phyloP scores from a whole-genome alignment of 2,329 filamentous ascomycete genomes.

The Aotearoamyces nothofagi region DNA sequence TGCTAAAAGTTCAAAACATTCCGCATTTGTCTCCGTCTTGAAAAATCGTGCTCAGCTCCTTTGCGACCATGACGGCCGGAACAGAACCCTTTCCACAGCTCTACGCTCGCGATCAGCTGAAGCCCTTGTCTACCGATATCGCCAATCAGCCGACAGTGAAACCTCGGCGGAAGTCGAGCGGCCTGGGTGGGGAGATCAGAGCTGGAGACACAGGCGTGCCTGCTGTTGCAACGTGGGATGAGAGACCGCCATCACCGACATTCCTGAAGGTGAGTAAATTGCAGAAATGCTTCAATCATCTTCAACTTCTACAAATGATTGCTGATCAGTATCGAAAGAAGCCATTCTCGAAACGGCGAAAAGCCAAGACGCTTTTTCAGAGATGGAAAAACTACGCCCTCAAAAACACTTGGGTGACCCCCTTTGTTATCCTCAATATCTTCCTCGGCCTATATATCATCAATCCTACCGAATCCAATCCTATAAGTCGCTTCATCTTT shows the following conservation, averaged over 20 bases:
- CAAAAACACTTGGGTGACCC: conserved; percentile 48
- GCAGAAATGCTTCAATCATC: neutral
- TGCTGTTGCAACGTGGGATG: conserved; percentile 29
- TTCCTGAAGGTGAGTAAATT: conserved; percentile 12
- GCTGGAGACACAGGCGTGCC: conserved; percentile 33
- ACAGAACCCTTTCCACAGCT: conserved; percentile 16
- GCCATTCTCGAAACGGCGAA: conserved; percentile 19
- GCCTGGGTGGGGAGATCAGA: conserved; percentile 32
- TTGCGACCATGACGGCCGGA: conserved; percentile 2
- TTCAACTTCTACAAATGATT: neutral
- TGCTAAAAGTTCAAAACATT: no score
- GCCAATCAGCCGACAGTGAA: conserved; percentile 10
- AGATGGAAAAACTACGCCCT: conserved; percentile 30
- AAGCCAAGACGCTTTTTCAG: conserved; percentile 24
- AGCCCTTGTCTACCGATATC: conserved; percentile 7
- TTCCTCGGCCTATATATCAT: conserved; percentile 55
- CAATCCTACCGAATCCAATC: conserved; percentile 66
- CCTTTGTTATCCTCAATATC: conserved; percentile 49
- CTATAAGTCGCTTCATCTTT: conserved; percentile 69
- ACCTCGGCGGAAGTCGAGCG: conserved; percentile 28
- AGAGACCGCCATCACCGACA: conserved; percentile 13
- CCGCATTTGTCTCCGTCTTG: no score
- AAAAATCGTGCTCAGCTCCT: no score
- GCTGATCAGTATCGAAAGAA: conserved; percentile 8
- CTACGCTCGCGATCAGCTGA: conserved; percentile 12